Percentiles rank a stretch among this genome's conserved stretches.
Conservation (phyloP, 495 filamentous ascomycete species). For the Tricharina praecox region DNA sequence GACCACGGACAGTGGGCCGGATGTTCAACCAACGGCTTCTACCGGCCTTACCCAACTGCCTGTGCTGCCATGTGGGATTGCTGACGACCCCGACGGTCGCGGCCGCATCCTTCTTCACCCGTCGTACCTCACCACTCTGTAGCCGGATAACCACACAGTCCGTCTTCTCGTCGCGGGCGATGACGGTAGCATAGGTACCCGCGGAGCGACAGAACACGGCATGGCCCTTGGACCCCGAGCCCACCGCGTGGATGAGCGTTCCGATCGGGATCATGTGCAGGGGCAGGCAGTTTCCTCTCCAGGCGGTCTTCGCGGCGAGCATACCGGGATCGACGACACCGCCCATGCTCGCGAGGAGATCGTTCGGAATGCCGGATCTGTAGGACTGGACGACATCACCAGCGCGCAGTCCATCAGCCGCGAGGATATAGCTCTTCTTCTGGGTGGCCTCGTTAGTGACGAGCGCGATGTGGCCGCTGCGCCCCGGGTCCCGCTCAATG, state of each 20-base stretch:
- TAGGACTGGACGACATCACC: conserved; percentile 87
- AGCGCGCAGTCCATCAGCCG: conserved; percentile 78
- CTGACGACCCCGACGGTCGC: conserved; percentile 86
- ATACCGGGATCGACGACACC: conserved; percentile 84
- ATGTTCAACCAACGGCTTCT: conserved; percentile 83
- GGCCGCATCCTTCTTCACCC: conserved; percentile 76
- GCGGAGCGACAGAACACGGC: conserved; percentile 88
- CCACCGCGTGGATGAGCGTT: conserved; percentile 77
- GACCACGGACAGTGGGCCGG: conserved; percentile 80
- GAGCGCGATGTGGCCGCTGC: conserved; percentile 83
- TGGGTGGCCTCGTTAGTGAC: conserved; percentile 51
- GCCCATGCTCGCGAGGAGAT: conserved; percentile 76
- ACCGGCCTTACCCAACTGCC: conserved; percentile 86
- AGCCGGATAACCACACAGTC: conserved; percentile 63
- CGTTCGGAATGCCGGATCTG: conserved; percentile 66
- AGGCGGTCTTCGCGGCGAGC: conserved; percentile 78
- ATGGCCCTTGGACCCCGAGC: conserved; percentile 50
- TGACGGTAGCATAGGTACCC: conserved; percentile 72
- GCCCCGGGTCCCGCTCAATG: conserved; percentile 89
- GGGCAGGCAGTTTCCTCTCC: conserved; percentile 87
- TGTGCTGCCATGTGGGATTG: conserved; percentile 77
- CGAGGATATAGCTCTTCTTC: conserved; percentile 72
- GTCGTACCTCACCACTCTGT: conserved; percentile 80
- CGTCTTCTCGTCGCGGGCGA: conserved; percentile 63
- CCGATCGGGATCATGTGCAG: conserved; percentile 88